Conservation (phyloP, 768 basidiomycete species). For the Russula virescens region DNA sequence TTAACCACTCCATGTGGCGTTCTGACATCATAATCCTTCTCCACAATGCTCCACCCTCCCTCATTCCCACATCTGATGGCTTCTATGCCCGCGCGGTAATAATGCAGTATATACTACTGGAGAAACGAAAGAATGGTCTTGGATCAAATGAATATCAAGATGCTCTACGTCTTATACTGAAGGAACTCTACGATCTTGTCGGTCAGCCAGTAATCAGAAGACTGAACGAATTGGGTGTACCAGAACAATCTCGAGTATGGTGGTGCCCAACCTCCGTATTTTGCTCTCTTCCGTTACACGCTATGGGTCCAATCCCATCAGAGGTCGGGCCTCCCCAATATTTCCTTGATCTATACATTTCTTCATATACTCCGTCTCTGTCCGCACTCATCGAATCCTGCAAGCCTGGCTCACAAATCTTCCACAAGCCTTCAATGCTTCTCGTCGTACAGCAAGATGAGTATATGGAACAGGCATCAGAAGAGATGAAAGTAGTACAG, state of each 20-base stretch:
- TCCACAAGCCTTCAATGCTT: too few species aligned
- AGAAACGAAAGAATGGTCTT: not conserved
- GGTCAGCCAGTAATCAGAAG: not conserved
- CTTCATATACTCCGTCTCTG: conserved; percentile 17
- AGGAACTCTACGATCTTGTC: not conserved
- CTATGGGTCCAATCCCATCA: conserved; percentile 7
- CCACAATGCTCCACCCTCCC: conserved; percentile 52
- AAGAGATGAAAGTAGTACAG: not conserved
- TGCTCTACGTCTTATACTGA: not conserved
- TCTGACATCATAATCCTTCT: conserved; percentile 1
- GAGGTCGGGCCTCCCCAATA: not conserved
- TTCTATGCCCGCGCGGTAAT: not conserved
- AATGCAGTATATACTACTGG: not conserved
- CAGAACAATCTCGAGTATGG: conserved; percentile 13
- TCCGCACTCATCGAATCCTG: conserved; percentile 1
- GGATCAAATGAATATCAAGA: not conserved
- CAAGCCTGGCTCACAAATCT: too few species aligned
- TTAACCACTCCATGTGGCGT: not conserved
- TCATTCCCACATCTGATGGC: not conserved
- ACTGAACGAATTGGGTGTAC: not conserved
- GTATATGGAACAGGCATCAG: not conserved
- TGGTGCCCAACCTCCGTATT: conserved; percentile 19
- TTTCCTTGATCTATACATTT: conserved; percentile 7
- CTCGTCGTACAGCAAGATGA: not conserved
- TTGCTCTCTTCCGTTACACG: conserved; percentile 6